Base-by-base conservation (phyloP, 345 rosid species). In the Gossypium herbaceum region DNA sequence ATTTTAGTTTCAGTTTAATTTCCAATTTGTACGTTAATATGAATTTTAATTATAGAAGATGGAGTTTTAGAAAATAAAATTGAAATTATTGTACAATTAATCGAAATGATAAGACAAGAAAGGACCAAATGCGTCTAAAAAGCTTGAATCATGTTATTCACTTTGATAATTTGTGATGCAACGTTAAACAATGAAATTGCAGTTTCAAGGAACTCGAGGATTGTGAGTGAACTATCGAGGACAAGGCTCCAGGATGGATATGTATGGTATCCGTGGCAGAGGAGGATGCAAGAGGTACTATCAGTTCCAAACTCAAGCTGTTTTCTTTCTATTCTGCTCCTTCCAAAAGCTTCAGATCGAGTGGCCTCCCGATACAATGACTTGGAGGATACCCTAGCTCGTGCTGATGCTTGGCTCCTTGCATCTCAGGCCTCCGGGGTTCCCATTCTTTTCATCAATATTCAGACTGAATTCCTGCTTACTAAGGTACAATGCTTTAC, bases 221-320 rank as follows among this genome's bases (percentile, higher is more conserved):
- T 95, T 80, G 93, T 86, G 25, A 89, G 78, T 80, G 99, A 97
- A 72, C 80, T 95, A 43, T 77, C 85, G 0, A 78, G 82, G 47
- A 85, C 91, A n/a, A 91, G 79, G 83, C 96, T 93, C 75, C 99
- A 93, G 79, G 98, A 95, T 76, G 99, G 99, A 77, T 93, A 88
- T 34, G 98, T 95, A 45, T 78, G 91, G 7, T 95, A 95, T 84
- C 88, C 94, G 71, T 95, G 99, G 99, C 88, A 84, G 65, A 85
- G 50, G 75, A 79, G 81, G 78, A 87, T 93, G 96, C 91, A 85
- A 72, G 94, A 89, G 79, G 55, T 82, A 48, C 85, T 95, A 24
- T 71, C 84, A 3, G 84, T 95, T 76, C 88, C 99, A 2, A 84
- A 85, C 74, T 91, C 99, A 13, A 91, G 99, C 84, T 82, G 81